phyloP scores from a whole-genome alignment of 352 stramenopile species.

The Phytophthora sojae region DNA sequence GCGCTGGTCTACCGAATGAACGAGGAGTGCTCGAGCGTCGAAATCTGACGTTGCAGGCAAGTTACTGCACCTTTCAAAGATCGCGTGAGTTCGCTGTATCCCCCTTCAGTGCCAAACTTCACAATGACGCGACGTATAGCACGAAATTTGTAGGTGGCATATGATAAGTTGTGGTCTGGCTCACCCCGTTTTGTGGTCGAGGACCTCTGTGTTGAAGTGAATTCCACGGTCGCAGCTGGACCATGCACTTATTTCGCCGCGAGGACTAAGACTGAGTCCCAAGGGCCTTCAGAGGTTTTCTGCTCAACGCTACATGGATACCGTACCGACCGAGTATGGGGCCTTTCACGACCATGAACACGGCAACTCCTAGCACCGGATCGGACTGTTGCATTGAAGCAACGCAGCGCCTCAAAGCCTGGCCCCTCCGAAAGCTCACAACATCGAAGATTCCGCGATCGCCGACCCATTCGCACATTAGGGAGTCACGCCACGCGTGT shows the following conservation, averaged over 20 bases:
- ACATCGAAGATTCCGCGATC: slow-evolving; percentile 9
- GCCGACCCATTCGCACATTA: neutral
- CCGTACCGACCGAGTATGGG: neutral
- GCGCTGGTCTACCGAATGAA: neutral
- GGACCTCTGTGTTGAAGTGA: neutral
- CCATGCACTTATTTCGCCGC: neutral
- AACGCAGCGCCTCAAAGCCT: neutral
- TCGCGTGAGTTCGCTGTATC: neutral
- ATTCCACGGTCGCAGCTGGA: neutral
- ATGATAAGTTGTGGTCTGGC: too few species aligned
- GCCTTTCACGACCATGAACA: neutral
- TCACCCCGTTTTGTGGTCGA: neutral
- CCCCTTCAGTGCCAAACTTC: neutral
- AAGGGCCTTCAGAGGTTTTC: neutral
- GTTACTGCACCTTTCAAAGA: neutral
- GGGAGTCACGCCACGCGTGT: neutral
- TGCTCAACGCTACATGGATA: neutral
- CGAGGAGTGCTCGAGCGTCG: neutral
- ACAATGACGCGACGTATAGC: neutral
- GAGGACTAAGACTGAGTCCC: neutral
- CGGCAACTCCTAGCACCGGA: too few species aligned
- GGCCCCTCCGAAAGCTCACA: neutral
- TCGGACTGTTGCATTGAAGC: slow-evolving; percentile 3
- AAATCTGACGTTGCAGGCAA: slow-evolving; percentile 1
- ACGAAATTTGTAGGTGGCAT: too few species aligned